Percentiles rank a stretch among this genome's conserved stretches.
Evolutionary conservation across 2,329 filamentous ascomycete species (phyloP).

Genomic region (Talaromyces sp.): DNA sequence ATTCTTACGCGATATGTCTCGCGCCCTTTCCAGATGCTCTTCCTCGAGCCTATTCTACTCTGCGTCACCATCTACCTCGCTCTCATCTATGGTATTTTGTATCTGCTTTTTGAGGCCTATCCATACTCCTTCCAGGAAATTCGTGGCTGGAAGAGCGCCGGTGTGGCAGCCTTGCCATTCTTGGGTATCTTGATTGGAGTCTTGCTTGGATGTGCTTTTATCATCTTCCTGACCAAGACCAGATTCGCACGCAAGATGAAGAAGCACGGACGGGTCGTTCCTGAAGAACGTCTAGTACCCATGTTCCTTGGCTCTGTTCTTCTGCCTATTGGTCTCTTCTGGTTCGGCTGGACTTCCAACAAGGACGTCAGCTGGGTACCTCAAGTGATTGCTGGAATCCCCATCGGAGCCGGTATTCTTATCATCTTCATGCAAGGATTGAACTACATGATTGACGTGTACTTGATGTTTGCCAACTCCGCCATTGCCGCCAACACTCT

Average conservation of each 20-base stretch:
- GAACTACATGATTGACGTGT: slow-evolving; percentile 44
- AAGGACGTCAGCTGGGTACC: slow-evolving; percentile 45
- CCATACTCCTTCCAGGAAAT: slow-evolving; percentile 39
- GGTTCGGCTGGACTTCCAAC: slow-evolving; percentile 50
- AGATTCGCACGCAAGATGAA: slow-evolving; percentile 27
- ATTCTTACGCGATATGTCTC: slow-evolving; percentile 41
- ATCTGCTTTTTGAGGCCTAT: slow-evolving; percentile 34
- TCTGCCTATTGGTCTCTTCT: slow-evolving; percentile 49
- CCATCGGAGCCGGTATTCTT: slow-evolving; percentile 43
- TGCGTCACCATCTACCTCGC: slow-evolving; percentile 43
- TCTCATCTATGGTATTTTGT: slow-evolving; percentile 34
- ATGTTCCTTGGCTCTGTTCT: slow-evolving; percentile 46
- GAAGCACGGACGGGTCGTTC: slow-evolving; percentile 24
- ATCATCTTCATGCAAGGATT: slow-evolving; percentile 46
- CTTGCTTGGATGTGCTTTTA: slow-evolving; percentile 27
- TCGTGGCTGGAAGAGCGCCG: slow-evolving; percentile 40
- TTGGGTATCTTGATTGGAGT: slow-evolving; percentile 47
- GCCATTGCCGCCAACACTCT: slow-evolving; percentile 41
- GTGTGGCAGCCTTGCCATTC: slow-evolving; percentile 47
- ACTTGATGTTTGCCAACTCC: slow-evolving; percentile 39
- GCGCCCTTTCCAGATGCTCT: slow-evolving; percentile 42
- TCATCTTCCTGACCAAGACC: slow-evolving; percentile 32
- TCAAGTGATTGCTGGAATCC: slow-evolving; percentile 44
- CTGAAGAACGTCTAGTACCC: slow-evolving; percentile 47
- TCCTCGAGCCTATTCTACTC: slow-evolving; percentile 46